A percentile compares a stretch with the other conserved stretches of the same genome.
These are phyloP conservation scores for Phytopythium oedochilum DNA, from an alignment of 352 stramenopile species.

Conservation along the genomic window DNA sequence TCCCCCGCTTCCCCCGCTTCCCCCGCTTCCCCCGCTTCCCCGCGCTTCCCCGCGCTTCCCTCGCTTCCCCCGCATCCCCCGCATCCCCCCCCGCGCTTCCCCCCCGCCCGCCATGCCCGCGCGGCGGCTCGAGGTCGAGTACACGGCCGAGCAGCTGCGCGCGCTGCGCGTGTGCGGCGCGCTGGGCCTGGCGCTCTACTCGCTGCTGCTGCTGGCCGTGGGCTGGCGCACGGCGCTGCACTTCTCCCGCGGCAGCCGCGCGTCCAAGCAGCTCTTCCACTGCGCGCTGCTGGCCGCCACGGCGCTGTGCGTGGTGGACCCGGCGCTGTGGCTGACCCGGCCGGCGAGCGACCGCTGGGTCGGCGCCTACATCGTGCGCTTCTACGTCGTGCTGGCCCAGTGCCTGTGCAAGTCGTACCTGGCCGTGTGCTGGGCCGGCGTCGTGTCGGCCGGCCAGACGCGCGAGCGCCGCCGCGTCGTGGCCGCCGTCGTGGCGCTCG, in stretches of 20 bases:
- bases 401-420: constrained; percentile 81
- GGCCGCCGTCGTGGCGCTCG: constrained; percentile 51
- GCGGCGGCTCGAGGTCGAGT: no score
- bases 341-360: constrained; percentile 63
- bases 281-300: constrained; percentile 58
- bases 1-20: no score
- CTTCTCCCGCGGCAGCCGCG: constrained; percentile 42
- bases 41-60: no score
- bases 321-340: constrained; percentile 52
- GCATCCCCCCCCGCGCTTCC: no score
- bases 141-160: constrained; percentile 28
- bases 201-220: constrained; percentile 47
- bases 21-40: no score
- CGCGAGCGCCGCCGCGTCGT: constrained; percentile 48
- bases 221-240: constrained; percentile 63
- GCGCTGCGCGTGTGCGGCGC: constrained; percentile 51
- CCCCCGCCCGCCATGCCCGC: no score
- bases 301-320: constrained; percentile 59
- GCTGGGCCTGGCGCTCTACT: constrained; percentile 59
- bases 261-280: constrained; percentile 71
- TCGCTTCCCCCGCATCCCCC: no score
- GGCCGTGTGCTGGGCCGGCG: constrained; percentile 72
- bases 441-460: constrained; percentile 71
- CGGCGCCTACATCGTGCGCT: constrained; percentile 51
- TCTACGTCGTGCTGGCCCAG: constrained; percentile 68